Evolutionary conservation across 139 green algal genomes (phyloP).

Genomic region (Tetraselmis striata): DNA sequence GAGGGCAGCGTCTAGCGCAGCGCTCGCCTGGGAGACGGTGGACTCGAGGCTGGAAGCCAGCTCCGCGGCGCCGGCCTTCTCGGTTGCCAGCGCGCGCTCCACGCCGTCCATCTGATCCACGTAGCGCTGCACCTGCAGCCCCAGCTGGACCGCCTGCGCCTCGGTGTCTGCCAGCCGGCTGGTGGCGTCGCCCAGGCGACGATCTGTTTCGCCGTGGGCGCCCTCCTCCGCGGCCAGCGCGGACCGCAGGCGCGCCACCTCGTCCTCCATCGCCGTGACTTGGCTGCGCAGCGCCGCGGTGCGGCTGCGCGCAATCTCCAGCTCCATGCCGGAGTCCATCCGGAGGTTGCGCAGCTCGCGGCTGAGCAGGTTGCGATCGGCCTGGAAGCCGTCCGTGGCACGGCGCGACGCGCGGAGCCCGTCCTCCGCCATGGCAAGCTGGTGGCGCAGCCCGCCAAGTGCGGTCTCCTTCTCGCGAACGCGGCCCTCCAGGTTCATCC

Average conservation of each 20-base stretch:
- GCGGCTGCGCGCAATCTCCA: too few species aligned
- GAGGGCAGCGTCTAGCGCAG: background rate
- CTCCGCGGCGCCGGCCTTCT: background rate
- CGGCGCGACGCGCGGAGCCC: background rate
- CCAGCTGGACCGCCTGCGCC: background rate
- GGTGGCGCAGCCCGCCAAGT: background rate
- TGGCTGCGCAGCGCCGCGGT: too few species aligned
- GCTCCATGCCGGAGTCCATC: too few species aligned
- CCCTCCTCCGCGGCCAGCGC: background rate
- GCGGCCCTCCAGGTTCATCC: background rate
- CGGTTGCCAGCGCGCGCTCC: background rate
- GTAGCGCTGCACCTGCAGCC: background rate
- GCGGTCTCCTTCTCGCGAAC: background rate
- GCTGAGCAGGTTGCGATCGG: background rate
- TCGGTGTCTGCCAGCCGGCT: background rate
- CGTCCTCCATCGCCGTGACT: too few species aligned
- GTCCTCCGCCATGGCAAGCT: background rate
- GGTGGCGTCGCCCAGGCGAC: background rate
- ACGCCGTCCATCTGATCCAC: background rate
- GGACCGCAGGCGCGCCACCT: background rate
- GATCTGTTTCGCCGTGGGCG: background rate
- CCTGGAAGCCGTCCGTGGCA: background rate
- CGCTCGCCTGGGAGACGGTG: background rate
- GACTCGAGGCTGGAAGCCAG: background rate
- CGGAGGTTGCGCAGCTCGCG: too few species aligned